Base-by-base conservation (phyloP, 805 yeast species). In the Maudiozyma pseudohumilis region DNA sequence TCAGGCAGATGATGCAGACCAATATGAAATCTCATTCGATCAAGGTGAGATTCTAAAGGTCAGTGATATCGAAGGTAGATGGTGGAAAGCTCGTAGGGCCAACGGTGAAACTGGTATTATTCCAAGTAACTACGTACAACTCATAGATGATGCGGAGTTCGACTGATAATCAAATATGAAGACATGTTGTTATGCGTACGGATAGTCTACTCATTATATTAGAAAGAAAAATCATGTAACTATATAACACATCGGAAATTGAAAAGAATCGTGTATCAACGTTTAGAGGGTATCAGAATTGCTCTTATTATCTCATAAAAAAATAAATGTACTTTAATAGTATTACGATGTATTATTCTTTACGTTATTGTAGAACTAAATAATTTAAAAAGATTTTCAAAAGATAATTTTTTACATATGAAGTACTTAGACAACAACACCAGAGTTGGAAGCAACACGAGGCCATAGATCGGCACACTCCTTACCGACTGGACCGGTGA, bases 391-490 rank as follows among this genome's bases (percentile, higher is more conserved):
- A 21, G 20, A 19, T 10, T 19, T 18, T 23, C n/a, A 36, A 28
- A 35, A 40, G 23, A 32, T 26, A 32, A 9, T 25, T 17, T 11
- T 30, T 9, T 36, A 28, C 16, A 18, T 17, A 18, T 16, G 17
- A 30, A 29, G 31, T 38, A 29, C 40, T 78, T 88, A 92, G 70
- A 88, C 99, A 71, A 92, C 99, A 70, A 92, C 98, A 86, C 98
- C 98, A 63, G 98, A 92, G 89, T 86, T 86, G 60, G 96, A 87
- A 66, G 99, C 97, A 77, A 92, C 92, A 79, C 98, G 86, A 71
- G 99, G 99, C 99, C 99, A 92, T 72, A 92, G 83, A 69, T 92
- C 99, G 69, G 99, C 98, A 80, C 98, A 94, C 79, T 92, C 99
- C 77, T 92, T 92, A 71, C 96, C 97, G 67, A 92, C 99, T 65